Conservation (phyloP, 1,284 basidiomycete genomes). For the Sporisorium sorghi region DNA sequence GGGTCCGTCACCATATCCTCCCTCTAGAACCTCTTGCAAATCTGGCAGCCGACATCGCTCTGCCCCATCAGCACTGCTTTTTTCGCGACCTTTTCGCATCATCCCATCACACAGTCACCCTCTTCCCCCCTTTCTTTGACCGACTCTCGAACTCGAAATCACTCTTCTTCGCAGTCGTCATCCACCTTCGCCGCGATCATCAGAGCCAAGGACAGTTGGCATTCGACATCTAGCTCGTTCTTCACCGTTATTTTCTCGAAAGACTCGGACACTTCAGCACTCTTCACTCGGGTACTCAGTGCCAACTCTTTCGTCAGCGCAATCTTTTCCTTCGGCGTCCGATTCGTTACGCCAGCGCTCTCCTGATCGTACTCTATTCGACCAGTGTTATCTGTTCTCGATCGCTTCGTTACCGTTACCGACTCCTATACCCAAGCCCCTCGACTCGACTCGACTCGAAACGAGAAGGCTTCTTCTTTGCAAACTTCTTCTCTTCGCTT, state of each 20-base stretch:
- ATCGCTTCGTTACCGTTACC: constrained; percentile 9
- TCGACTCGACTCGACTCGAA: neutral
- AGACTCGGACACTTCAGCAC: neutral
- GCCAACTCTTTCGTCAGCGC: constrained; percentile 17
- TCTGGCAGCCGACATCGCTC: constrained; percentile 56
- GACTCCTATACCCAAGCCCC: constrained; percentile 20
- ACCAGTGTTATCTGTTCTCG: neutral
- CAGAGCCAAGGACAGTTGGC: constrained; percentile 26
- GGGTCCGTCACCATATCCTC: constrained; percentile 3
- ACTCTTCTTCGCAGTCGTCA: neutral
- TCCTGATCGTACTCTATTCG: constrained; percentile 14
- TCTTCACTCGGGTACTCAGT: neutral
- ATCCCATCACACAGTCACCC: neutral
- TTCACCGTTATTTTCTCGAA: constrained; percentile 11
- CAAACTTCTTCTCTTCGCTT: neutral
- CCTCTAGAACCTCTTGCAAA: neutral
- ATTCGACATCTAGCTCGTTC: neutral
- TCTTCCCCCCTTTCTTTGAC: neutral
- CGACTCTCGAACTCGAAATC: neutral
- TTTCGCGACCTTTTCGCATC: constrained; percentile 39
- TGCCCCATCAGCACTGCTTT: constrained; percentile 24
- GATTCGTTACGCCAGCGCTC: constrained; percentile 53
- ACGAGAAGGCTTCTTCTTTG: constrained; percentile 2
- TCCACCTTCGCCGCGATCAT: constrained; percentile 13
- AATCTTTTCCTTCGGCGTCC: constrained; percentile 31